Base-by-base conservation (phyloP, 176 grass and related monocot genomes). In the Dendrocalamus sinicus region DNA sequence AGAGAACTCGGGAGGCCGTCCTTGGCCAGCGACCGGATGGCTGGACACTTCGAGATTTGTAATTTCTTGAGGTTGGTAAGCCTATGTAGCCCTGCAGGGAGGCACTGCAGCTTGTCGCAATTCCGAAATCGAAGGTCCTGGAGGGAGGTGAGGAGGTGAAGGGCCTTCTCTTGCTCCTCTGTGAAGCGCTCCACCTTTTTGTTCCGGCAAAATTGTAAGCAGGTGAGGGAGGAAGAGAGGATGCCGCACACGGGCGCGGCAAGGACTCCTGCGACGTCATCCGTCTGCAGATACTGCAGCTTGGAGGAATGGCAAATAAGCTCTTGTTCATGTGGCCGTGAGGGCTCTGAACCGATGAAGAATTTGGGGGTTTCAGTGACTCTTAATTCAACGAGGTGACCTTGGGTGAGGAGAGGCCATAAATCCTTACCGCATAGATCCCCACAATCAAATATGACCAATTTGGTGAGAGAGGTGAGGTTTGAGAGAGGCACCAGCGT, bases 131-230 rank as follows among this genome's bases (percentile, higher is more conserved):
- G 0, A 2, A 87, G 67, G 0, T 40, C 1, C 37, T 78, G 35
- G 64, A 89, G 77, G 47, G 75, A 53, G 1, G 2, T 30, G 68
- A 77, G 62, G 7, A 63, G 41, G 1, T 32, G 48, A 62, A 67
- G 65, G 8, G 23, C 23, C 60, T n/a, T 52, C 19, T 51, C 45
- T 71, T 78, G 24, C 16, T 75, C 58, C 17, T 58, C 14, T 22
- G 58, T 60, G 73, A 76, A 76, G 73, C 17, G 53, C 32, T 76
- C 51, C 73, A 76, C 30, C 30, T 32, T 2, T 16, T 57, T 16
- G 30, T 0, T 0, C 0, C 0, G 0, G 0, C 0, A 3, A 30
- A 30, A 30, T 30, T 30, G 28, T 16, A 58, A 74, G 0, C 0
- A 0, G 9, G 35, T 67, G 48, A 77, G 83, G 11, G 83, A 77